Conservation (phyloP, 2,329 filamentous ascomycete species). For the Talaromyces sp. region DNA sequence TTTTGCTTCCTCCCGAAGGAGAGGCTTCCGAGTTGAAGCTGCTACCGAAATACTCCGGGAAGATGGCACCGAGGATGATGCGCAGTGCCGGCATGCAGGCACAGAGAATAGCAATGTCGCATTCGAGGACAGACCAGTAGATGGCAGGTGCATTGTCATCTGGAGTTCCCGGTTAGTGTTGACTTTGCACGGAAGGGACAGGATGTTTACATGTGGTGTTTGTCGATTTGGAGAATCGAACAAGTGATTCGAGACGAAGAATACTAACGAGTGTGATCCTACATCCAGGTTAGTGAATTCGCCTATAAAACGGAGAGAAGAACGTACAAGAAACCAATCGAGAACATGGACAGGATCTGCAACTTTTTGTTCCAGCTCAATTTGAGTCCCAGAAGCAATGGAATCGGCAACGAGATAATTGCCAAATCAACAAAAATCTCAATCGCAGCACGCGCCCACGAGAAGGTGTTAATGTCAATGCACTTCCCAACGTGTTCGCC, state of each 20-base stretch:
- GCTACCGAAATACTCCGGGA: slow-evolving; percentile 9
- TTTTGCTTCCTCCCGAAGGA: neutral
- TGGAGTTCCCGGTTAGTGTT: neutral
- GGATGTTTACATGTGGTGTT: slow-evolving; percentile 29
- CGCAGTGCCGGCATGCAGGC: slow-evolving; percentile 29
- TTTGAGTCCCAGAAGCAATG: slow-evolving; percentile 38
- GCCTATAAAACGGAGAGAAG: neutral
- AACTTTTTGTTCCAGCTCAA: slow-evolving; percentile 46
- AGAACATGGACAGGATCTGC: slow-evolving; percentile 48
- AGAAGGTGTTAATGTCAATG: slow-evolving; percentile 44
- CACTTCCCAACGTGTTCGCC: slow-evolving; percentile 44
- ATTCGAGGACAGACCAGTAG: slow-evolving; percentile 39
- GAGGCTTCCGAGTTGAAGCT: slow-evolving; percentile 7
- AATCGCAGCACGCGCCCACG: slow-evolving; percentile 48
- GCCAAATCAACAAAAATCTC: slow-evolving; percentile 49
- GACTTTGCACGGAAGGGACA: neutral
- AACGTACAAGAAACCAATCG: slow-evolving; percentile 40
- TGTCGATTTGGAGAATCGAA: slow-evolving; percentile 33
- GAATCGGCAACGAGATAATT: slow-evolving; percentile 48
- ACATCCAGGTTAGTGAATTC: neutral
- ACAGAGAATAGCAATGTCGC: slow-evolving; percentile 41
- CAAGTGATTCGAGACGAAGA: slow-evolving; percentile 35
- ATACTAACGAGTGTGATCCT: slow-evolving; percentile 39
- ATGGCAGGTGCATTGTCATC: slow-evolving; percentile 29
- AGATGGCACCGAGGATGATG: slow-evolving; percentile 8